Evolutionary conservation across 371 early-diverging fungal species (phyloP).

Genomic region (Lichtheimia corymbifera): DNA sequence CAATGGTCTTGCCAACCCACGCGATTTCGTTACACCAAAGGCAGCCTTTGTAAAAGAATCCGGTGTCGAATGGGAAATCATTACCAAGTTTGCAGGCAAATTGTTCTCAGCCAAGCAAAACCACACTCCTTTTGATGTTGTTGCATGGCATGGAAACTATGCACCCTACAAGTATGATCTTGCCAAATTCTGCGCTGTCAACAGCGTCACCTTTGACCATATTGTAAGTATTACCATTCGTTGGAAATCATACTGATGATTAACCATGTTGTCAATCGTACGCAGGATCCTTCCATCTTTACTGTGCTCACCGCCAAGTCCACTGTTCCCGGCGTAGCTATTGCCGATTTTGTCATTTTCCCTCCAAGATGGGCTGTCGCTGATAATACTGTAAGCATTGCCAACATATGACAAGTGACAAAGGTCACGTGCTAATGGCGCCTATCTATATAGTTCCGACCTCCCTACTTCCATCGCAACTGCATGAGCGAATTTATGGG

Average conservation of each 20-base stretch:
- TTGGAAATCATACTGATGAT: not conserved
- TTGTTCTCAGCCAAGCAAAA: constrained; percentile 73
- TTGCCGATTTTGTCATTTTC: constrained; percentile 97
- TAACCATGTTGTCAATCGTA: not conserved
- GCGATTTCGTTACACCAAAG: constrained; percentile 89
- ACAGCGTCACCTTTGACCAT: constrained; percentile 92
- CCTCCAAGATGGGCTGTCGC: constrained; percentile 97
- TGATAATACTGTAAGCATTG: constrained; percentile 71
- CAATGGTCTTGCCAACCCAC: constrained; percentile 94
- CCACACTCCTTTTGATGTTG: constrained; percentile 94
- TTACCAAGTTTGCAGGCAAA: constrained; percentile 84
- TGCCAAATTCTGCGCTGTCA: constrained; percentile 80
- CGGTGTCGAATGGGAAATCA: constrained; percentile 59
- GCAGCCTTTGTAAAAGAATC: constrained; percentile 78
- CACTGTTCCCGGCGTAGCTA: constrained; percentile 83
- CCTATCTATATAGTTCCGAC: constrained; percentile 67
- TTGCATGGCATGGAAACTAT: constrained; percentile 98
- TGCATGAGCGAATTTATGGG: constrained; percentile 98
- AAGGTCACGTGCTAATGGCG: not conserved
- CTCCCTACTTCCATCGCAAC: constrained; percentile 96
- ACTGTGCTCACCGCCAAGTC: constrained; percentile 94
- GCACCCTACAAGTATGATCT: constrained; percentile 95
- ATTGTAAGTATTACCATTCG: constrained; percentile 46
- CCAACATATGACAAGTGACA: not conserved
- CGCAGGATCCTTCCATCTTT: constrained; percentile 91